Evolutionary conservation across 768 basidiomycete genomes (phyloP).

Genomic region (Hypsizygus marmoreus): DNA sequence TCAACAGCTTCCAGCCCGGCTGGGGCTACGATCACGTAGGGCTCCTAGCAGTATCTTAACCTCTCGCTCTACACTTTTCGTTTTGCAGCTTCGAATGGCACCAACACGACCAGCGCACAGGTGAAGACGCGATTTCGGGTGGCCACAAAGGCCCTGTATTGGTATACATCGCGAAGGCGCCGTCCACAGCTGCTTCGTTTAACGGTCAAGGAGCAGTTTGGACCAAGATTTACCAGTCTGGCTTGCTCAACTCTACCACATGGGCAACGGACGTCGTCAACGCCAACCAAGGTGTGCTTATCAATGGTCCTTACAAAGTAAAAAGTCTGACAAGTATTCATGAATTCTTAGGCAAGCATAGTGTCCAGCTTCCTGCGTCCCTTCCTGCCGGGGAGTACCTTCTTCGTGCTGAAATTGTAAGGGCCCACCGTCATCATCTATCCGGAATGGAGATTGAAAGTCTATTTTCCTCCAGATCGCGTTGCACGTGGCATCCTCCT

Average conservation of each 20-base stretch:
- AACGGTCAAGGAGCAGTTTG: constrained; percentile 52
- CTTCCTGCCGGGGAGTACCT: constrained; percentile 52
- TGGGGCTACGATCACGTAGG: constrained; percentile 45
- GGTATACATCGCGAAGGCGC: constrained; percentile 54
- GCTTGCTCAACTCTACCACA: constrained; percentile 40
- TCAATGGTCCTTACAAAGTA: no score
- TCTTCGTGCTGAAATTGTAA: constrained; percentile 47
- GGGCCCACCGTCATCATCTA: constrained; percentile 9
- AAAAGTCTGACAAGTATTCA: not conserved
- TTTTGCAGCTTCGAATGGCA: constrained; percentile 52
- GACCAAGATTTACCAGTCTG: constrained; percentile 56
- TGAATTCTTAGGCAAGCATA: constrained; percentile 42
- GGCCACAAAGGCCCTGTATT: constrained; percentile 55
- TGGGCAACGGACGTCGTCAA: constrained; percentile 58
- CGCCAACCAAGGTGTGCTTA: constrained; percentile 40
- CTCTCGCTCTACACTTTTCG: constrained; percentile 2
- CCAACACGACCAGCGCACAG: constrained; percentile 53
- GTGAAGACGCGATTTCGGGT: constrained; percentile 51
- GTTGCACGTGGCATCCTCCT: constrained; percentile 40
- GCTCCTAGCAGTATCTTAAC: not conserved
- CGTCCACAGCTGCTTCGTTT: constrained; percentile 44
- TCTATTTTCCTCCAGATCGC: constrained; percentile 23
- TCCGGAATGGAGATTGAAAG: not conserved
- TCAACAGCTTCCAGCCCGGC: constrained; percentile 42
- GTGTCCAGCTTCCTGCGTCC: constrained; percentile 41